phyloP scores from a whole-genome alignment of 768 basidiomycete genomes.

The Sporobolomyces roseus region DNA sequence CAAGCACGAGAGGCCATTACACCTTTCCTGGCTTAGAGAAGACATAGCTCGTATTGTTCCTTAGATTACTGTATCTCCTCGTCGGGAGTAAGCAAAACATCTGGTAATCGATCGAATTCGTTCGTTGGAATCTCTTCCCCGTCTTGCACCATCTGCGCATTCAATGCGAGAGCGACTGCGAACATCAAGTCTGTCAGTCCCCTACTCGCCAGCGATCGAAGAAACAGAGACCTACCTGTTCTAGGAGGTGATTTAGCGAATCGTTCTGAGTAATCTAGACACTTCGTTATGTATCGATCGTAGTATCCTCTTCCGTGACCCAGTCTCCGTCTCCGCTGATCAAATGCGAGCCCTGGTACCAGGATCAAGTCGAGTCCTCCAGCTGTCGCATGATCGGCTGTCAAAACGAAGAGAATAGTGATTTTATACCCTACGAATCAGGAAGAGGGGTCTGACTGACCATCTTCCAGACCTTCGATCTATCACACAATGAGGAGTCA shows the following conservation, averaged over 20 bases:
- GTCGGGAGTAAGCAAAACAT: conserved; percentile 29
- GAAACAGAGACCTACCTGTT: conserved; percentile 13
- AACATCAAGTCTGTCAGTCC: not conserved
- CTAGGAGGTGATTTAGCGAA: conserved; percentile 24
- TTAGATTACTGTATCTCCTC: conserved; percentile 9
- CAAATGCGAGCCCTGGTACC: conserved; percentile 38
- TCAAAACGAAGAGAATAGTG: not conserved
- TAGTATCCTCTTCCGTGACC: conserved; percentile 41
- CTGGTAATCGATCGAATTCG: conserved; percentile 31
- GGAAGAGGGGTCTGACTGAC: not conserved
- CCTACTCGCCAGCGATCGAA: not conserved
- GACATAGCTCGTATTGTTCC: not conserved
- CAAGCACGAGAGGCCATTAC: too few relatives aligned
- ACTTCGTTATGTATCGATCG: conserved; percentile 33
- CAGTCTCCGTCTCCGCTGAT: conserved; percentile 18
- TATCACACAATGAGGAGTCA: not conserved
- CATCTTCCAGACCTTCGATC: conserved; percentile 10
- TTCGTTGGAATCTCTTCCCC: conserved; percentile 34
- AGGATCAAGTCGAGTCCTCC: conserved; percentile 40
- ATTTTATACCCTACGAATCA: not conserved
- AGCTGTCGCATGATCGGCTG: conserved; percentile 20
- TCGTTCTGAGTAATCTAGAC: conserved; percentile 14
- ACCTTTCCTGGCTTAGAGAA: not conserved
- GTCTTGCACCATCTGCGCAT: conserved; percentile 25
- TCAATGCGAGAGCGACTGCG: conserved; percentile 26